Base-by-base conservation (phyloP, 495 filamentous ascomycete species). In the Talaromyces borbonicus region DNA sequence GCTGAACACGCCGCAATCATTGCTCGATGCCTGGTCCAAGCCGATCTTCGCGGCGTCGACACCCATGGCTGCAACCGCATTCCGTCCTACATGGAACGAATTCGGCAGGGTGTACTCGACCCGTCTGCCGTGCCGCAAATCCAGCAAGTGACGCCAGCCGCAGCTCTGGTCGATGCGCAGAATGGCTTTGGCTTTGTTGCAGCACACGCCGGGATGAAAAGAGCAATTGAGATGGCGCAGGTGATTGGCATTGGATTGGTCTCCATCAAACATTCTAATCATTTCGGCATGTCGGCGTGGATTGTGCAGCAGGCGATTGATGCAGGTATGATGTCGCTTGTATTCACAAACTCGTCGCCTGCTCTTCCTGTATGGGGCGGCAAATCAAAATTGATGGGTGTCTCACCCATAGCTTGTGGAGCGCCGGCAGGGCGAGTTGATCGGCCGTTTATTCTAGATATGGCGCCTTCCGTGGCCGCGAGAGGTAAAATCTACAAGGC, bases 241-340 rank as follows among this genome's bases (percentile, higher is more conserved):
- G 68, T 65, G 12, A 80, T 72, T 50, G 85, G 85, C 15, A 80
- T 90, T 48, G 85, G 83, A 8, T 73, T 90, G 71, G 83, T 79
- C 5, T 73, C 71, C 37, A 70, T 87, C 53, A 83, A 80, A 58
- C 80, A 80, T 61, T 80, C 74, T 47, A 90, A 90, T 57, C 85
- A 90, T 59, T 87, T 85, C 52, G 85, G 85, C 45, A 88, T 87
- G 83, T 75, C 73, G 0, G 84, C 84, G 0, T 87, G 84, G 83
- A 47, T 88, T 6, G 84, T 86, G 27, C 77, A 82, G 58, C 80
- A 85, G 59, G 85, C 85, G 7, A 52, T 85, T 35, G 79, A 86
- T 39, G 77, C 72, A 4, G 77, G 72, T 11, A 83, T 87, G 80
- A 79, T 86, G 75, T 75, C 69, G 44, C 67, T 90, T 0, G 83